Percentiles rank a stretch among this genome's conserved stretches.
These are phyloP conservation scores for Starmerella geochares DNA, from an alignment of 805 yeast genomes.

Conservation along the genomic window DNA sequence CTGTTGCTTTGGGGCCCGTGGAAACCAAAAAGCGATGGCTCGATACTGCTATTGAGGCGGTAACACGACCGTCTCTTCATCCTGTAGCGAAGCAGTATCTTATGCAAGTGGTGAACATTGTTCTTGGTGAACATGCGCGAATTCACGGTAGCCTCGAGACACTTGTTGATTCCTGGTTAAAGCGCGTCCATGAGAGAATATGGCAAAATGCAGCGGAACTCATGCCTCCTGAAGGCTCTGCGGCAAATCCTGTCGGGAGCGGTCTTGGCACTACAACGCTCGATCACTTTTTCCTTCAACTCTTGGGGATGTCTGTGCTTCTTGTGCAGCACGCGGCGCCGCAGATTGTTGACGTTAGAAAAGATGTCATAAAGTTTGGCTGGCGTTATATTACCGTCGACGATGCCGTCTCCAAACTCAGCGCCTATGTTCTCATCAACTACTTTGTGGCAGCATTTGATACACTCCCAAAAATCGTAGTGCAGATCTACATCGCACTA, in stretches of 20 bases:
- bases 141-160: slow-evolving; percentile 39
- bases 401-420: slow-evolving; percentile 79
- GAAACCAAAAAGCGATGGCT: slow-evolving; percentile 14
- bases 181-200: slow-evolving; percentile 47
- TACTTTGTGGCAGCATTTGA: slow-evolving; percentile 79
- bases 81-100: slow-evolving; percentile 12
- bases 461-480: slow-evolving; percentile 77
- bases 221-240: slow-evolving; percentile 38
- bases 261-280: slow-evolving; percentile 33
- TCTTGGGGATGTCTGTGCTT: slow-evolving; percentile 70
- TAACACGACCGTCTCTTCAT: slow-evolving; percentile 1
- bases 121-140: slow-evolving; percentile 52
- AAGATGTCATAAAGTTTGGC: slow-evolving; percentile 82
- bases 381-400: slow-evolving; percentile 90
- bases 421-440: slow-evolving; percentile 82
- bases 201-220: slow-evolving; percentile 53
- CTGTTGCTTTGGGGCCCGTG: neutral
- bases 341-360: slow-evolving; percentile 49
- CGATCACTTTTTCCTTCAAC: slow-evolving; percentile 65
- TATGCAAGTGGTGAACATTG: slow-evolving; percentile 45
- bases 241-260: slow-evolving; percentile 17
- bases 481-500: slow-evolving; percentile 85
- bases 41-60: slow-evolving; percentile 1
- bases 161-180: slow-evolving; percentile 49
- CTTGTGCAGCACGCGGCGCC: slow-evolving; percentile 60